These are phyloP conservation scores for Naganishia onofrii DNA, from an alignment of 768 basidiomycete species.

Conservation along the genomic window DNA sequence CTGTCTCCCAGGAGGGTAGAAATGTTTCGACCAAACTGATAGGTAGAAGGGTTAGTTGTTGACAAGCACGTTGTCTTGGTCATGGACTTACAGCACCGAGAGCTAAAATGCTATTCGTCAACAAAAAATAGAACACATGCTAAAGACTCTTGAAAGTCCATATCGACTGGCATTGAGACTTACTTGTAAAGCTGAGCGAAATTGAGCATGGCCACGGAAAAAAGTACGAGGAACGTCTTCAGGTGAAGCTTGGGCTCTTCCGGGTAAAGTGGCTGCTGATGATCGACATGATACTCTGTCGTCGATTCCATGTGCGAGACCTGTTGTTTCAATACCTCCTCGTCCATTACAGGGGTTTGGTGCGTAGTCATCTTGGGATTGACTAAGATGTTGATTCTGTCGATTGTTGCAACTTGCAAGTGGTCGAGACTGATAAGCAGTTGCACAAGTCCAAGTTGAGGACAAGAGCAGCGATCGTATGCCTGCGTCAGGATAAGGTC, in stretches of 20 bases:
- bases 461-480: too few relatives aligned
- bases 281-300: constrained; percentile 27
- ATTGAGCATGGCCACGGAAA: neutral
- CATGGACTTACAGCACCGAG: constrained; percentile 15
- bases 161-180: neutral
- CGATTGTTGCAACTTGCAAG: too few relatives aligned
- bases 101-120: constrained; percentile 5
- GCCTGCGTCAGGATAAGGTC: too few relatives aligned
- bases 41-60: neutral
- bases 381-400: constrained; percentile 1
- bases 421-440: too few relatives aligned
- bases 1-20: neutral
- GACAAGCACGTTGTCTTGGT: neutral
- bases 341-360: neutral
- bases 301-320: neutral
- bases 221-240: constrained; percentile 9
- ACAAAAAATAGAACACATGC: neutral
- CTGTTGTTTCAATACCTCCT: neutral
- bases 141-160: constrained; percentile 8
- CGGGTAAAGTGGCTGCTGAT: constrained; percentile 12
- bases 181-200: constrained; percentile 21
- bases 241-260: constrained; percentile 10
- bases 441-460: too few relatives aligned
- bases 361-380: neutral
- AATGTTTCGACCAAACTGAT: constrained; percentile 12